Evolutionary conservation across 2,329 filamentous ascomycete genomes (phyloP).

Genomic region (Cordyceps farinosa): DNA sequence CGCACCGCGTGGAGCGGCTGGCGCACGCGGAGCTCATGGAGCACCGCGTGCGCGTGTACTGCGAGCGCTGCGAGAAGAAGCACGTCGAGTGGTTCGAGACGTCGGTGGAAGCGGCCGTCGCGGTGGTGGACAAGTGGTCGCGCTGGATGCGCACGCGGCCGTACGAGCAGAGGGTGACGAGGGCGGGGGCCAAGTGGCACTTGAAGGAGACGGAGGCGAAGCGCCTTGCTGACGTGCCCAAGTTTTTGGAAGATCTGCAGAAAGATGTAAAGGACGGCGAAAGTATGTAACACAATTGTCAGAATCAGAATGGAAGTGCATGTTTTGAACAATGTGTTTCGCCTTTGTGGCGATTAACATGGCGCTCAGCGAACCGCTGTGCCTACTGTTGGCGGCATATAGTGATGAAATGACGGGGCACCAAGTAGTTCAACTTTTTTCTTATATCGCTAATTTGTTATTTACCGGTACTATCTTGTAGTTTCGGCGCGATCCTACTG

Average conservation of each 20-base stretch:
- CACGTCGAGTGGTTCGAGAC: conserved; percentile 17
- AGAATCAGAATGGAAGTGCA: no score
- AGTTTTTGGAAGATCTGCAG: background rate
- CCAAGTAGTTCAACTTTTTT: no score
- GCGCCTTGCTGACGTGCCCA: background rate
- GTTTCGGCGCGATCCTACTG: no score
- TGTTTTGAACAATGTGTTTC: background rate
- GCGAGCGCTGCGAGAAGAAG: conserved; percentile 10
- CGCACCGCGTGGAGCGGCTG: conserved; percentile 11
- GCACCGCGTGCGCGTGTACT: conserved; percentile 6
- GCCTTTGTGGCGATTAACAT: no score
- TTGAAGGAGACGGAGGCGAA: conserved; percentile 1
- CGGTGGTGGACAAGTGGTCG: conserved; percentile 9
- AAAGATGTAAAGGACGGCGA: background rate
- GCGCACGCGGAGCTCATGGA: conserved; percentile 16
- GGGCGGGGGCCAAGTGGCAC: background rate
- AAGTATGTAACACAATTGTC: background rate
- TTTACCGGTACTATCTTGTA: no score
- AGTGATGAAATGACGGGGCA: no score
- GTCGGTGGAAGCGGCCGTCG: background rate
- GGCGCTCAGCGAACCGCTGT: background rate
- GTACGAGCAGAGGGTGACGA: conserved; percentile 1
- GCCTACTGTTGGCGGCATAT: no score
- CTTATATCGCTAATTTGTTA: no score
- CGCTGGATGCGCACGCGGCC: conserved; percentile 7